Percentiles rank a stretch among this genome's conserved stretches.
Conservation (phyloP, 176 grass and related monocot species). For the Chloris gayana region DNA sequence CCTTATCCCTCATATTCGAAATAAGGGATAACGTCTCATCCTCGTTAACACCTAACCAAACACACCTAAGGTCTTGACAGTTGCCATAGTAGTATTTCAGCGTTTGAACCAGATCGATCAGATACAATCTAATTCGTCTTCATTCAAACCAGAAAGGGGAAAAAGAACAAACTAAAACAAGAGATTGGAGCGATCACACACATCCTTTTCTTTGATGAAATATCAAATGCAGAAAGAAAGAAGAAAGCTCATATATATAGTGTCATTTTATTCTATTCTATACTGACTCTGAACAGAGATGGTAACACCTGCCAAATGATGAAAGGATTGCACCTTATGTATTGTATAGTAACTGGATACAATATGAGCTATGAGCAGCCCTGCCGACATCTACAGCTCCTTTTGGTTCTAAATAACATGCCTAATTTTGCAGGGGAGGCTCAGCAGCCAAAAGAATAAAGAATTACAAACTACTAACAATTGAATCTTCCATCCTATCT, state of each 20-base stretch:
- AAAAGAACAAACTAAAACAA: too few species aligned
- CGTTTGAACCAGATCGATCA: too few species aligned
- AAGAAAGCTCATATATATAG: not conserved
- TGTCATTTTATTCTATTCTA: not conserved
- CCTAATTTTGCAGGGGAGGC: conserved; percentile 29
- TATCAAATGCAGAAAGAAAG: not conserved
- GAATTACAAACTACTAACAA: conserved; percentile 53
- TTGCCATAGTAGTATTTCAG: too few species aligned
- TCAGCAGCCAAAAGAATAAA: conserved; percentile 55
- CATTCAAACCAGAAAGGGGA: too few species aligned
- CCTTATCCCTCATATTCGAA: too few species aligned
- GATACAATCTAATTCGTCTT: too few species aligned
- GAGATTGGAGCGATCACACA: too few species aligned
- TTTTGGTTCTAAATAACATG: conserved; percentile 21
- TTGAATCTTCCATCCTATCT: conserved; percentile 41
- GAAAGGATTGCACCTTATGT: conserved; percentile 6
- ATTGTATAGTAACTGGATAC: conserved; percentile 27
- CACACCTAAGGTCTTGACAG: too few species aligned
- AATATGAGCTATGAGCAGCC: conserved; percentile 20
- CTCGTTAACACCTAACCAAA: too few species aligned
- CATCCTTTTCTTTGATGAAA: not conserved
- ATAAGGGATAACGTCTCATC: too few species aligned
- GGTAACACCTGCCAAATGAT: not conserved
- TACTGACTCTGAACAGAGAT: conserved; percentile 1
- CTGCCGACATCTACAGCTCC: conserved; percentile 42